phyloP scores from a whole-genome alignment of 805 yeast species.

The Wickerhamomyces mucosus region DNA sequence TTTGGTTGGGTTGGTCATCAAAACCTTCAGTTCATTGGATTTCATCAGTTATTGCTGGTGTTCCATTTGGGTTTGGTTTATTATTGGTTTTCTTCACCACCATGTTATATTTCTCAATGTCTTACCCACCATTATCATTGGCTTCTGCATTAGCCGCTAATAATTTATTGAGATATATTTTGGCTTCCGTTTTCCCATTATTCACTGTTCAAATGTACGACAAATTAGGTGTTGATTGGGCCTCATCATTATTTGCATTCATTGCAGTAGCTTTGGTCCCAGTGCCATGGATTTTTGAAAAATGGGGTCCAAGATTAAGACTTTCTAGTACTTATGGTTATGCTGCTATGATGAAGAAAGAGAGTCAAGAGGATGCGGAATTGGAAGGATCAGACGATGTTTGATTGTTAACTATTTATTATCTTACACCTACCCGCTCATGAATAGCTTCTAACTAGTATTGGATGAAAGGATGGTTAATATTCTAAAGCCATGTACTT shows the following conservation, averaged over 20 bases:
- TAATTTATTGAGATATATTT: conserved; percentile 62
- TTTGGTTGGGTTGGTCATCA: conserved; percentile 81
- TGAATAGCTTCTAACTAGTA: no score
- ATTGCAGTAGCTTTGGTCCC: conserved; percentile 64
- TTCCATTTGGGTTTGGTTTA: conserved; percentile 69
- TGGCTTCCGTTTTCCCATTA: conserved; percentile 76
- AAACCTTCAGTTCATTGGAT: conserved; percentile 59
- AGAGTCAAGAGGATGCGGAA: conserved; percentile 22
- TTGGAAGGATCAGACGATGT: conserved; percentile 8
- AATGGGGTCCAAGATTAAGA: conserved; percentile 51
- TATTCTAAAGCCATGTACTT: no score
- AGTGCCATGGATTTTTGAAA: conserved; percentile 61
- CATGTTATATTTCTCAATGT: conserved; percentile 56
- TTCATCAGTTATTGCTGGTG: conserved; percentile 68
- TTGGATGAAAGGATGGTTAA: no score
- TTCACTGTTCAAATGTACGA: conserved; percentile 80
- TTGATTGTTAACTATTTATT: background rate
- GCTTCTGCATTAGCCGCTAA: conserved; percentile 92
- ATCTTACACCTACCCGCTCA: background rate
- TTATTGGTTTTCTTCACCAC: conserved; percentile 63
- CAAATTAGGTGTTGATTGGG: conserved; percentile 70
- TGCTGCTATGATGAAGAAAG: conserved; percentile 37
- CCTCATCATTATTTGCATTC: conserved; percentile 55
- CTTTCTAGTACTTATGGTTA: conserved; percentile 48
- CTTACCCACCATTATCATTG: conserved; percentile 66